These are phyloP conservation scores for Ceratobasidium papillatum DNA, from an alignment of 1,284 basidiomycete genomes.

Conservation along the genomic window DNA sequence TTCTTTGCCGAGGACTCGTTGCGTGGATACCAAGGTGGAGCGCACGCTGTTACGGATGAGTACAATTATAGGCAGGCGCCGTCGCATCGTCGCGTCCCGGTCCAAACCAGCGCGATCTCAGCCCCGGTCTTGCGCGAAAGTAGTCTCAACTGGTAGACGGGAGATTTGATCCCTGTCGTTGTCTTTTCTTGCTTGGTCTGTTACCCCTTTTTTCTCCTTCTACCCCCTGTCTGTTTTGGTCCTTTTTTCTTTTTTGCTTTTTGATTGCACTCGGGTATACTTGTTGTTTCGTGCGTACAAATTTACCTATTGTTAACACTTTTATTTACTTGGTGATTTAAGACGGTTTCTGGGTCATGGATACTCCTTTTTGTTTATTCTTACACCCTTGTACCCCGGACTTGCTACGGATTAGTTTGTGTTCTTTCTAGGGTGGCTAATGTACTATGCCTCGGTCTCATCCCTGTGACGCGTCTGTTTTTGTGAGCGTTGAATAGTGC, in stretches of 20 bases:
- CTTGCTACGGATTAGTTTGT: background rate
- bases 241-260: background rate
- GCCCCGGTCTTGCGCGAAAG: constrained; percentile 73
- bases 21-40: constrained; percentile 56
- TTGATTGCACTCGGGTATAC: constrained; percentile 8
- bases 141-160: constrained; percentile 73
- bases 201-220: constrained; percentile 1
- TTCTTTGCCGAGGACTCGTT: constrained; percentile 84
- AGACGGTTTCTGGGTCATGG: constrained; percentile 6
- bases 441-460: background rate
- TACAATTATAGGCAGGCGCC: constrained; percentile 48
- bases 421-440: constrained; percentile 8
- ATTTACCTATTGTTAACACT: constrained; percentile 13
- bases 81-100: constrained; percentile 63
- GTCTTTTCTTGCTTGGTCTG: background rate
- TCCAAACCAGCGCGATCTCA: constrained; percentile 65
- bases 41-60: constrained; percentile 51
- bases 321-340: constrained; percentile 22
- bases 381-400: background rate
- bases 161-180: background rate
- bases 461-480: background rate
- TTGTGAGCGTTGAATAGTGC: background rate
- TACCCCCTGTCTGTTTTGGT: background rate
- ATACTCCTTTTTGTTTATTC: constrained; percentile 8
- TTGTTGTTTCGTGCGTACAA: constrained; percentile 17